Percentiles rank a stretch among this genome's conserved stretches.
phyloP scores from a whole-genome alignment of 208 protist genomes.

The Trypanosoma cruzi region DNA sequence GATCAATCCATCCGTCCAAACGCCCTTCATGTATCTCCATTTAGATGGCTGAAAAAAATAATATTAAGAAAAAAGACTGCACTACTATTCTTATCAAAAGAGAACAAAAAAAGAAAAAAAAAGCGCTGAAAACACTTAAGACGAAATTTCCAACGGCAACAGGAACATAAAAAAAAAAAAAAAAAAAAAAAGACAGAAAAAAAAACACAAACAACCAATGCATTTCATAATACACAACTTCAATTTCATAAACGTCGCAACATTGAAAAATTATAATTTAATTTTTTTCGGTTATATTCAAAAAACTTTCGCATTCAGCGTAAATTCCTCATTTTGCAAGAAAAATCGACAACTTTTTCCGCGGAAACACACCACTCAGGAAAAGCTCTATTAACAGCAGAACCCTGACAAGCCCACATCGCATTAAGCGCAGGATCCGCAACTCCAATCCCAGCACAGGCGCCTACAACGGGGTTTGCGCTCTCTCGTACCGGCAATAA shows the following conservation, averaged over 20 bases:
- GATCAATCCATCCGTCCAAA: slow-evolving; percentile 6
- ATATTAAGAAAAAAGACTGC: slow-evolving; percentile 4
- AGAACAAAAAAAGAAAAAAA: slow-evolving; percentile 16
- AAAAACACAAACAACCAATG: not conserved
- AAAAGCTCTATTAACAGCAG: slow-evolving; percentile 7
- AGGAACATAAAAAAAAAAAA: not conserved
- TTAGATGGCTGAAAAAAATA: not conserved
- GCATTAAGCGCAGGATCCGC: slow-evolving; percentile 3
- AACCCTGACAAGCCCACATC: slow-evolving; percentile 27
- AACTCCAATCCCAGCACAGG: not conserved
- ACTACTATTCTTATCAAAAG: no score
- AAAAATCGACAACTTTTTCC: slow-evolving; percentile 32
- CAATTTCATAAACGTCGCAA: not conserved
- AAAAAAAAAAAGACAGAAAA: not conserved
- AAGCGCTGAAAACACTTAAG: no score
- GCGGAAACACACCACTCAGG: slow-evolving; percentile 23
- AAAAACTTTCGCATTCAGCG: not conserved
- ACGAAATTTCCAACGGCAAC: not conserved
- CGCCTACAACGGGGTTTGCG: no score
- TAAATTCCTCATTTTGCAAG: slow-evolving; percentile 16
- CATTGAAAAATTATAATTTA: not conserved
- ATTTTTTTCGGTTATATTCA: not conserved
- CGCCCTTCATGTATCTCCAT: slow-evolving; percentile 1
- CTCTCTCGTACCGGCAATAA: not conserved
- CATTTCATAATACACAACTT: no score